phyloP scores from a whole-genome alignment of 2,329 filamentous ascomycete species.

The Stachybotrys elegans region DNA sequence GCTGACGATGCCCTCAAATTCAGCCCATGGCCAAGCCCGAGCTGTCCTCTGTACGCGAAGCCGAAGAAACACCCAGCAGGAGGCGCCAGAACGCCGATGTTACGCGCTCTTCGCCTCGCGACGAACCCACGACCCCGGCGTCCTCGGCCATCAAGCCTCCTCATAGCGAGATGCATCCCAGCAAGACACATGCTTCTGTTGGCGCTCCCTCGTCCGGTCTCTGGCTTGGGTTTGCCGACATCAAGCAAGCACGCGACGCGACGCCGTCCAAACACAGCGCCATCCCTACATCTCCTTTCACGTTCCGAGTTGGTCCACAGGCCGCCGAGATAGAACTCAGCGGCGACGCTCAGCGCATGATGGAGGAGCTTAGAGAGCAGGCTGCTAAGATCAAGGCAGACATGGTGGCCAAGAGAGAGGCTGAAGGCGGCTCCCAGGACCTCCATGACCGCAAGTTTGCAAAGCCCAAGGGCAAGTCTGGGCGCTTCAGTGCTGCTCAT shows the following conservation, averaged over 20 bases:
- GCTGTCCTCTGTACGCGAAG: conserved; percentile 39
- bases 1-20: not conserved
- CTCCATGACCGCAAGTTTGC: conserved; percentile 64
- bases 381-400: conserved; percentile 66
- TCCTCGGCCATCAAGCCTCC: conserved; percentile 64
- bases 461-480: conserved; percentile 69
- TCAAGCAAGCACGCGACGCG: conserved; percentile 55
- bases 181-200: conserved; percentile 71
- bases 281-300: conserved; percentile 55
- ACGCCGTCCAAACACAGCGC: conserved; percentile 59
- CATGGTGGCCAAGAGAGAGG: conserved; percentile 57
- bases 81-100: conserved; percentile 21
- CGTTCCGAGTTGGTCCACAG: conserved; percentile 63
- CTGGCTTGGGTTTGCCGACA: conserved; percentile 75
- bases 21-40: conserved; percentile 26
- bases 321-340: conserved; percentile 48
- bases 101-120: conserved; percentile 28
- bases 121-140: conserved; percentile 53
- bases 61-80: conserved; percentile 30
- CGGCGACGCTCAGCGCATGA: conserved; percentile 54
- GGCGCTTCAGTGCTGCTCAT: conserved; percentile 80
- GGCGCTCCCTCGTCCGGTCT: conserved; percentile 75
- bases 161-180: conserved; percentile 85
- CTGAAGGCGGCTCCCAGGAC: conserved; percentile 41
- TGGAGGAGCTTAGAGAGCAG: conserved; percentile 66